phyloP scores from a whole-genome alignment of 2,329 filamentous ascomycete genomes.

The Didymella glomerata region DNA sequence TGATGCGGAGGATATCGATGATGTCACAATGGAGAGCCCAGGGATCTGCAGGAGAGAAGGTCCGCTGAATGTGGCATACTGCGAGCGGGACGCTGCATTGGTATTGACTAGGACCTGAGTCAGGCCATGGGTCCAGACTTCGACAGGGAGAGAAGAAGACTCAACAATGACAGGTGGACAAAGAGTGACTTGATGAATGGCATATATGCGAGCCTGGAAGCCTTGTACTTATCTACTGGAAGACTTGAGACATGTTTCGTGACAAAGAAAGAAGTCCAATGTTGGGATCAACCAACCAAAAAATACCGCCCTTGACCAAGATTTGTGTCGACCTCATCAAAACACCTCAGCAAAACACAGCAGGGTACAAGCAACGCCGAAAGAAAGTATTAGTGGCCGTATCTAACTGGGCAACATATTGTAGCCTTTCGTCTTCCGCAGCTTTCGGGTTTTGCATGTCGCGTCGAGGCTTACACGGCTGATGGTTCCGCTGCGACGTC shows the following conservation, averaged over 20 bases:
- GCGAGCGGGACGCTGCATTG: neutral
- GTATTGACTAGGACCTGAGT: neutral
- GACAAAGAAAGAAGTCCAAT: neutral
- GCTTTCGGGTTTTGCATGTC: neutral
- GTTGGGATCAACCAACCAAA: neutral
- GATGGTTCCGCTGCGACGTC: neutral
- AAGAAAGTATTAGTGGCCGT: conserved; percentile 6
- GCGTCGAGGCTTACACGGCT: neutral
- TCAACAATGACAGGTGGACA: neutral
- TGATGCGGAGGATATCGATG: neutral
- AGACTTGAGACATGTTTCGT: conserved; percentile 3
- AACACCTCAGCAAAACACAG: conserved; percentile 3
- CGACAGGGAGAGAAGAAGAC: neutral
- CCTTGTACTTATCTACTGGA: conserved; percentile 3
- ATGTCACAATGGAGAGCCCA: neutral
- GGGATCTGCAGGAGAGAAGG: neutral
- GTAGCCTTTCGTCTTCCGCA: conserved; percentile 1
- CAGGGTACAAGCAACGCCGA: neutral
- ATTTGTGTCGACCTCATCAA: neutral
- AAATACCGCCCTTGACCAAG: neutral
- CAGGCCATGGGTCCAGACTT: neutral
- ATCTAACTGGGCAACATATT: neutral
- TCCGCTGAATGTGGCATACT: neutral
- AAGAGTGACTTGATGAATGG: neutral
- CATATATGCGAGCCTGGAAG: conserved; percentile 1